Conservation (phyloP, 2,329 filamentous ascomycete species). For the Seiridium unicorne region DNA sequence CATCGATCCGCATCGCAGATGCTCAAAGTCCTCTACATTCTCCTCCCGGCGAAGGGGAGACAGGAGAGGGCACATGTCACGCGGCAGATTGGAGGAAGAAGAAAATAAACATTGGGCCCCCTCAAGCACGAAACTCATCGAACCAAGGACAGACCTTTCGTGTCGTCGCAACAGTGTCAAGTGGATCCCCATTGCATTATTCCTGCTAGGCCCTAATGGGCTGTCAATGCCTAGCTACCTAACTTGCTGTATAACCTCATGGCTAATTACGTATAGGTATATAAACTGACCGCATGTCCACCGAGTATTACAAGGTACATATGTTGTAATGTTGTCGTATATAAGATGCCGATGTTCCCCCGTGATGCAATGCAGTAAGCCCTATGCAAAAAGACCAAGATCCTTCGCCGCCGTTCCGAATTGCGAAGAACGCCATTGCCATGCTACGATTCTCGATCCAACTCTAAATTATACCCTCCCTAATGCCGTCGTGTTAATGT, state of each 20-base stretch:
- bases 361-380: background rate
- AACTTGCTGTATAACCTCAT: too few species aligned
- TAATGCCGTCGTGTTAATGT: background rate
- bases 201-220: background rate
- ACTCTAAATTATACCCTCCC: background rate
- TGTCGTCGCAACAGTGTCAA: too few species aligned
- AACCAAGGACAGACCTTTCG: too few species aligned
- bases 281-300: background rate
- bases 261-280: background rate
- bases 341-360: background rate
- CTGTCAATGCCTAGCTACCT: background rate
- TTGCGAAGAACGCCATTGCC: conserved; percentile 3
- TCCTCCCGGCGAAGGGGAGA: too few species aligned
- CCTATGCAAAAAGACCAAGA: conserved; percentile 1
- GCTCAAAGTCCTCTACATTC: too few species aligned
- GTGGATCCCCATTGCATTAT: too few species aligned
- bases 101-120: too few species aligned
- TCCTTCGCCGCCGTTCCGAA: background rate
- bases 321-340: background rate
- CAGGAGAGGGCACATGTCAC: too few species aligned
- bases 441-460: background rate
- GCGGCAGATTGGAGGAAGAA: too few species aligned
- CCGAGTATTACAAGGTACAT: background rate
- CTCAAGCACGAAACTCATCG: too few species aligned
- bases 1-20: too few species aligned